Percentiles rank a stretch among this genome's conserved stretches.
These are phyloP conservation scores for Aspergillus caelatus DNA, from an alignment of 2,329 filamentous ascomycete species.

Conservation along the genomic window DNA sequence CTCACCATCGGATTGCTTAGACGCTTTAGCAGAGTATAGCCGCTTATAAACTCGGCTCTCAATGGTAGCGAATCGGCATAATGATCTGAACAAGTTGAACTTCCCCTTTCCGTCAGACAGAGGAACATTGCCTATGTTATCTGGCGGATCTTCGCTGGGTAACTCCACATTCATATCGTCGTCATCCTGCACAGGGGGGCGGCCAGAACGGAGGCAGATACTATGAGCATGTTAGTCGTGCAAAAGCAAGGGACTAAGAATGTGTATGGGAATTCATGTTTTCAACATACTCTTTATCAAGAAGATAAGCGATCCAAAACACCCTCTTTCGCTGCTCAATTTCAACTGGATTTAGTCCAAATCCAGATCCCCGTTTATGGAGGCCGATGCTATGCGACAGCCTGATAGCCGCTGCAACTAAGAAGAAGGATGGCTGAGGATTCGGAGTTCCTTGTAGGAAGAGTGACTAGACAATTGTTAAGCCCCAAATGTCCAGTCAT, in stretches of 20 bases:
- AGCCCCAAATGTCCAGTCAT: background rate
- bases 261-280: too few relatives aligned
- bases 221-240: slow-evolving; percentile 34
- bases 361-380: slow-evolving; percentile 89
- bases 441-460: slow-evolving; percentile 97
- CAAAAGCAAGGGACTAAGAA: background rate
- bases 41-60: slow-evolving; percentile 93
- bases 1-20: slow-evolving; percentile 89
- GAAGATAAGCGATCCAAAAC: slow-evolving; percentile 75
- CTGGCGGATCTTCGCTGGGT: slow-evolving; percentile 83
- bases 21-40: slow-evolving; percentile 88
- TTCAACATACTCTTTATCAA: slow-evolving; percentile 66
- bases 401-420: slow-evolving; percentile 87
- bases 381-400: slow-evolving; percentile 92
- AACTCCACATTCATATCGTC: slow-evolving; percentile 95
- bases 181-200: slow-evolving; percentile 72
- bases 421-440: slow-evolving; percentile 88
- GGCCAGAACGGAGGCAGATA: slow-evolving; percentile 71
- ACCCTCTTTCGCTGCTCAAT: slow-evolving; percentile 85
- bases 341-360: slow-evolving; percentile 90
- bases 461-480: slow-evolving; percentile 58
- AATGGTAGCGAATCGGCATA: slow-evolving; percentile 89
- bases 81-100: slow-evolving; percentile 90
- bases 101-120: slow-evolving; percentile 86
- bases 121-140: slow-evolving; percentile 94